Base-by-base conservation (phyloP, 176 grass and related monocot genomes). In the Urochloa ruziziensis region DNA sequence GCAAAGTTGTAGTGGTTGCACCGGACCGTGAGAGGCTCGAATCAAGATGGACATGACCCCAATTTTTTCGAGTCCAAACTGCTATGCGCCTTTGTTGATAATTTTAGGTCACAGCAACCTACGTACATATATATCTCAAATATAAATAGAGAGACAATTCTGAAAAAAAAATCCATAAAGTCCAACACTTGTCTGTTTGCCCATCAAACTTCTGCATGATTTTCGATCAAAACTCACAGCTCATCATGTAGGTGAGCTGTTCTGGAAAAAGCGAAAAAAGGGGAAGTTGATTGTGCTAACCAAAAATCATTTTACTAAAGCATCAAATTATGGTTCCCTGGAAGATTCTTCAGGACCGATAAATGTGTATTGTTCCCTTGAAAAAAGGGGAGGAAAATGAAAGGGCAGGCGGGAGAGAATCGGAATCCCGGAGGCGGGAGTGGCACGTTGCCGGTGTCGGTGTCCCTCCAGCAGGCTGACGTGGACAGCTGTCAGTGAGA, bases 371-470 rank as follows among this genome's bases (percentile, higher is more conserved):
- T 24, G 21, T 47, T 32, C 17, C 8, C 73, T 33, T 35, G 37
- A 16, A 48, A 47, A 65, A 66, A 40, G 12, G 16, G n/a, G 39
- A 63, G 16, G 3, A 15, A 21, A 59, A 25, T 7, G 15, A 62
- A 25, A 6, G 11, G 13, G n/a, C 9, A 10, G 25, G 27, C 4
- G 4, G 42, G 3, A 70, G 63, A 25, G 86, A 85, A 89, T 85
- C 61, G 33, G 87, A 89, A 89, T 89, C 68, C 3, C n/a, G 39
- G 70, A 36, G 52, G 70, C 71, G 66, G 65, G 73, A 47, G 18
- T 7, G 49, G 60, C 82, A 75, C 43, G 76, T 56, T 23, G 87
- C 60, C 66, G 29, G 1, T 85, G 87, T 84, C 67, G 49, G 76
- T 46, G 17, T 74, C 59, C 35, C 24, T 37, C 18, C 25, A 19